phyloP scores from a whole-genome alignment of 768 basidiomycete species.

The Kwoniella sp. region DNA sequence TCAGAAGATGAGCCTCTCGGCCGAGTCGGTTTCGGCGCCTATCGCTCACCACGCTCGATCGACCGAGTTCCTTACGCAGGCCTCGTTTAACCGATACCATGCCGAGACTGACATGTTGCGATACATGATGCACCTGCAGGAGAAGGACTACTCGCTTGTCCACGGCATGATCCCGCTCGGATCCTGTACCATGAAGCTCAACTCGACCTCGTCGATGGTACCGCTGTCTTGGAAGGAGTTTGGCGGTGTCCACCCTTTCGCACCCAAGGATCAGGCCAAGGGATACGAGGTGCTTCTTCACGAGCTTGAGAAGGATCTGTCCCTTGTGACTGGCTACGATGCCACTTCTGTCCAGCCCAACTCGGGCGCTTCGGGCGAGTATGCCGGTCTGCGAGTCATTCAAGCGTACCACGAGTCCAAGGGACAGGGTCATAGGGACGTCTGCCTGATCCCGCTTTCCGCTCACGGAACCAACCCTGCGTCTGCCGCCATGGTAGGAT shows the following conservation, averaged over 20 bases:
- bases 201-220: slow-evolving; percentile 96
- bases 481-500: slow-evolving; percentile 92
- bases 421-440: slow-evolving; percentile 76
- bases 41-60: slow-evolving; percentile 51
- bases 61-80: slow-evolving; percentile 71
- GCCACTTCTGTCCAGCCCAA: slow-evolving; percentile 97
- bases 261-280: slow-evolving; percentile 77
- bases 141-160: slow-evolving; percentile 88
- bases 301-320: slow-evolving; percentile 85
- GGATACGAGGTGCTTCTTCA: slow-evolving; percentile 81
- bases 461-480: slow-evolving; percentile 99
- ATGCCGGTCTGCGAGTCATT: slow-evolving; percentile 90
- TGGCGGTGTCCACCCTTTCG: slow-evolving; percentile 85
- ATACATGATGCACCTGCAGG: slow-evolving; percentile 87
- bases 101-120: slow-evolving; percentile 99
- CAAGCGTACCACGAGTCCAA: slow-evolving; percentile 88
- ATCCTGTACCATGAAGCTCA: slow-evolving; percentile 97
- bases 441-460: slow-evolving; percentile 89
- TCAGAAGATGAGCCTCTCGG: slow-evolving; percentile 44
- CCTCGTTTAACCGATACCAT: slow-evolving; percentile 93
- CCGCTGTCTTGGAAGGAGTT: slow-evolving; percentile 94
- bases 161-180: slow-evolving; percentile 96
- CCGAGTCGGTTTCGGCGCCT: slow-evolving; percentile 55
- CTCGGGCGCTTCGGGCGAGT: slow-evolving; percentile 97
- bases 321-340: slow-evolving; percentile 93